These are phyloP conservation scores for Ogataea paraovalis DNA, from an alignment of 805 yeast genomes.

Conservation along the genomic window DNA sequence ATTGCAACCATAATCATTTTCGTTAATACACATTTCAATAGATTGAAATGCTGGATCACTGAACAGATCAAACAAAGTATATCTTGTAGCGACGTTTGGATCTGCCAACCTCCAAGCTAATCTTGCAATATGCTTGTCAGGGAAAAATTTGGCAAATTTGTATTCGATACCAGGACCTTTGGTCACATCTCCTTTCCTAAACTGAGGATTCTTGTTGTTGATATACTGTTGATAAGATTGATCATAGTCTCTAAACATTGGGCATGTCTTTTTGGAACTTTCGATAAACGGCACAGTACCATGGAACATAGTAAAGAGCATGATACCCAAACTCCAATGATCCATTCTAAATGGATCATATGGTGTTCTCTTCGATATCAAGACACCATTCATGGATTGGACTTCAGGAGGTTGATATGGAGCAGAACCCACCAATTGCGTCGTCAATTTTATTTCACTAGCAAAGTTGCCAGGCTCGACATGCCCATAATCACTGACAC, in stretches of 20 bases:
- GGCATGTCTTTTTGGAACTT: slow-evolving; percentile 41
- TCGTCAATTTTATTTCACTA: slow-evolving; percentile 36
- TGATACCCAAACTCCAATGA: slow-evolving; percentile 71
- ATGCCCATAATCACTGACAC: slow-evolving; percentile 75
- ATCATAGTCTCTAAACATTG: slow-evolving; percentile 56
- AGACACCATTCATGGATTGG: slow-evolving; percentile 43
- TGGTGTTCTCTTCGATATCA: slow-evolving; percentile 33
- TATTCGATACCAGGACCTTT: slow-evolving; percentile 72
- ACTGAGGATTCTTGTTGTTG: slow-evolving; percentile 28
- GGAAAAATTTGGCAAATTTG: slow-evolving; percentile 63
- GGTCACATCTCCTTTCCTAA: slow-evolving; percentile 43
- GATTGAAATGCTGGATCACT: slow-evolving; percentile 63
- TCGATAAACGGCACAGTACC: slow-evolving; percentile 58
- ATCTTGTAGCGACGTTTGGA: slow-evolving; percentile 54
- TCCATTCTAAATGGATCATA: slow-evolving; percentile 69
- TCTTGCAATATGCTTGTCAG: slow-evolving; percentile 58
- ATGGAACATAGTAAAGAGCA: slow-evolving; percentile 59
- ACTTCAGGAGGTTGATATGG: slow-evolving; percentile 86
- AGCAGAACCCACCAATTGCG: slow-evolving; percentile 73
- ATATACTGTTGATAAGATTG: slow-evolving; percentile 35
- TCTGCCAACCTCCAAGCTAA: slow-evolving; percentile 79
- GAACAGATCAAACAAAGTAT: slow-evolving; percentile 53
- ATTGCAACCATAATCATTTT: slow-evolving; percentile 31
- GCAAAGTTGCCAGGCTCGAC: slow-evolving; percentile 49
- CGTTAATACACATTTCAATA: slow-evolving; percentile 63